Evolutionary conservation across 106 monocot species (phyloP).

Genomic region (Gastrodia elata): DNA sequence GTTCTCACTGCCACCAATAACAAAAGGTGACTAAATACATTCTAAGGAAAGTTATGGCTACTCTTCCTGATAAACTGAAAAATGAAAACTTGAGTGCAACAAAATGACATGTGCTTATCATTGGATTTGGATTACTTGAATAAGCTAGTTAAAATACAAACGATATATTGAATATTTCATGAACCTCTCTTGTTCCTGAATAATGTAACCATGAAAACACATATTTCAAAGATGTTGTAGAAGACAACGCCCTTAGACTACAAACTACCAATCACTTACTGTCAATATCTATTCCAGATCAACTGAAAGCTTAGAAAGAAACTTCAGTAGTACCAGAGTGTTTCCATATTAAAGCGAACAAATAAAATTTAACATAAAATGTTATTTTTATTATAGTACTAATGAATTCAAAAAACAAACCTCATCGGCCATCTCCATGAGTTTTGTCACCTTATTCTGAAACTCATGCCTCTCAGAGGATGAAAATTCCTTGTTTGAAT

Average conservation of each 20-base stretch:
- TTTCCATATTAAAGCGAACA: background rate
- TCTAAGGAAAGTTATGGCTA: too few relatives aligned
- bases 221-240: background rate
- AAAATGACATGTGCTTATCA: background rate
- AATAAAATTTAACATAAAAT: background rate
- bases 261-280: background rate
- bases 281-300: background rate
- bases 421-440: conserved; percentile 87
- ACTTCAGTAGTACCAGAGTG: background rate
- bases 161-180: background rate
- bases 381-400: background rate
- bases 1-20: too few relatives aligned
- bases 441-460: conserved; percentile 80
- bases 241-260: background rate
- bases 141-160: background rate
- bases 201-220: background rate
- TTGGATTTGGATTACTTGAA: background rate
- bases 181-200: background rate
- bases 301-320: background rate
- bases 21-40: too few relatives aligned
- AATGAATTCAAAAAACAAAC: conserved; percentile 14
- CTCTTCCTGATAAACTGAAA: too few relatives aligned
- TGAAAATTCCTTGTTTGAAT: conserved; percentile 38
- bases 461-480: conserved; percentile 66
- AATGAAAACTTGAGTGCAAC: too few relatives aligned